Evolutionary conservation across 2,329 filamentous ascomycete genomes (phyloP).

Genomic region (Niveomyces coronatus): DNA sequence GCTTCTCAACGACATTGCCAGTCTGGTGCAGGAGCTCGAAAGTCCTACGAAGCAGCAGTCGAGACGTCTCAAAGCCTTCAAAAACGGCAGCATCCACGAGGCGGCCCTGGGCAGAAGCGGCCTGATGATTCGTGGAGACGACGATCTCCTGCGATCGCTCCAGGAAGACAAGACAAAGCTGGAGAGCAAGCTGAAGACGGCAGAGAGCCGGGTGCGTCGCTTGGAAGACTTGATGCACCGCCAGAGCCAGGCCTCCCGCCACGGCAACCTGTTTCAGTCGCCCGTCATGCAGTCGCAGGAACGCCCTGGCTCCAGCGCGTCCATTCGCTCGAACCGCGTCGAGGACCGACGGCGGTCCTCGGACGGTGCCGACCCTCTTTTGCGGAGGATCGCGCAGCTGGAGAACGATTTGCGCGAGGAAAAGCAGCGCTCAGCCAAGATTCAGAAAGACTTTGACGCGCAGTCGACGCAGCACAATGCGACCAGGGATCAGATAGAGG

Average conservation of each 20-base stretch:
- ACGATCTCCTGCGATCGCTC: conserved; percentile 67
- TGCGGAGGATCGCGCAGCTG: conserved; percentile 47
- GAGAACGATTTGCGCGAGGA: conserved; percentile 71
- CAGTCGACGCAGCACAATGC: conserved; percentile 47
- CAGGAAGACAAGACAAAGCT: conserved; percentile 72
- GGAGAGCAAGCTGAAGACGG: conserved; percentile 67
- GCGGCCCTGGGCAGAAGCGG: conserved; percentile 79
- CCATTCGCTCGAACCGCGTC: conserved; percentile 32
- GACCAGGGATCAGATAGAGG: conserved; percentile 62
- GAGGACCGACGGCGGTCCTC: conserved; percentile 37
- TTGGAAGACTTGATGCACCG: conserved; percentile 88
- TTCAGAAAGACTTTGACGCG: conserved; percentile 60
- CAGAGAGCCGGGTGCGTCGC: conserved; percentile 80
- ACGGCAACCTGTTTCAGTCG: conserved; percentile 45
- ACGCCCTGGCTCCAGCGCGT: conserved; percentile 39
- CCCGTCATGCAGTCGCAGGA: conserved; percentile 36
- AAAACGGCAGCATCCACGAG: conserved; percentile 91
- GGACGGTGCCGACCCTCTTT: conserved; percentile 35
- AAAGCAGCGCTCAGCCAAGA: conserved; percentile 52
- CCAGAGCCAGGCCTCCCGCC: conserved; percentile 52
- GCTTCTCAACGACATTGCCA: conserved; percentile 61
- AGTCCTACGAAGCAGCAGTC: conserved; percentile 77
- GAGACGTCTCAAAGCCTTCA: conserved; percentile 85
- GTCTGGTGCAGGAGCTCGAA: conserved; percentile 69
- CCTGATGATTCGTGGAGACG: conserved; percentile 74